These are phyloP conservation scores for Colletotrichum neosansevieriae DNA, from an alignment of 2,329 filamentous ascomycete species.

Conservation along the genomic window DNA sequence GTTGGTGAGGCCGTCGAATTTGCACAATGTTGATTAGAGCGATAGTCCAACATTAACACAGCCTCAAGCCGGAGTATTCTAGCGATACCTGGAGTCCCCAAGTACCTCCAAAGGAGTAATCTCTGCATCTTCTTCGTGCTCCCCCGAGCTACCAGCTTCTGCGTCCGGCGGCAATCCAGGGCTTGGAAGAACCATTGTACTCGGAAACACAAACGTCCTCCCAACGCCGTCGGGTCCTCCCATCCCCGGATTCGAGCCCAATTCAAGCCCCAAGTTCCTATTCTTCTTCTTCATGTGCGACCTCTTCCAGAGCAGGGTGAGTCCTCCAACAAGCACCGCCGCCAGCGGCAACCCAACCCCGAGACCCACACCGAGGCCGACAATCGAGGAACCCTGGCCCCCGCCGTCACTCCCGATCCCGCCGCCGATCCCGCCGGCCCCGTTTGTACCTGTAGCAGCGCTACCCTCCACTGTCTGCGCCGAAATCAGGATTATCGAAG, in stretches of 20 bases:
- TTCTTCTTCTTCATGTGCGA: neutral
- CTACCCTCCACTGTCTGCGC: conserved; percentile 3
- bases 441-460: neutral
- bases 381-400: neutral
- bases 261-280: neutral
- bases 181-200: conserved; percentile 12
- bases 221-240: neutral
- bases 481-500: neutral
- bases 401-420: conserved; percentile 8
- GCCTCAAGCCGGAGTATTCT: neutral
- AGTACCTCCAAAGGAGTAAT: neutral
- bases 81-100: neutral
- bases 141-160: neutral
- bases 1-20: too few relatives aligned
- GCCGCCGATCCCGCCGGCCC: neutral
- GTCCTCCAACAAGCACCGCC: neutral
- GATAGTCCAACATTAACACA: too few relatives aligned
- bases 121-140: neutral
- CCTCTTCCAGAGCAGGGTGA: neutral
- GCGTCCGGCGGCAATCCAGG: neutral
- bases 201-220: conserved; percentile 16
- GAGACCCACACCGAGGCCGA: neutral
- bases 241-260: neutral
- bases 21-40: too few relatives aligned
- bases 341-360: conserved; percentile 13